Percentiles rank a stretch among this genome's conserved stretches.
Evolutionary conservation across 2,329 filamentous ascomycete genomes (phyloP).

Genomic region (Ascosphaera pollenicola): DNA sequence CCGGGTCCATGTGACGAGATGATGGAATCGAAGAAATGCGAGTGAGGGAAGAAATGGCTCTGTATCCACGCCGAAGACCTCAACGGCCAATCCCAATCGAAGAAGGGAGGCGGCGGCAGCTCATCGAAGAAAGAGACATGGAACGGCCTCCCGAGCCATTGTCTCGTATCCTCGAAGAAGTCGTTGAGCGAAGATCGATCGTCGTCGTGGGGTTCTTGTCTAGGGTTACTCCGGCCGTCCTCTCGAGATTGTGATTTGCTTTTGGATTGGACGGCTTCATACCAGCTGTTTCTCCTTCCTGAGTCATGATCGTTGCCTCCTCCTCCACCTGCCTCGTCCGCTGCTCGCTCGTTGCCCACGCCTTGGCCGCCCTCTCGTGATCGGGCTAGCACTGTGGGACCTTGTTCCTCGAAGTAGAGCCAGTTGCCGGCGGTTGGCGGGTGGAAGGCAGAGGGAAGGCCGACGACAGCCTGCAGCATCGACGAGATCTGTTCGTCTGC

Average conservation of each 20-base stretch:
- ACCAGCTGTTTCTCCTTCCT: too few species aligned
- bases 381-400: conserved; percentile 8
- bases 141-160: too few species aligned
- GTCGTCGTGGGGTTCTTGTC: too few species aligned
- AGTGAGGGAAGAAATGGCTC: conserved; percentile 5
- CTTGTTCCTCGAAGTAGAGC: conserved; percentile 15
- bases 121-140: too few species aligned
- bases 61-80: too few species aligned
- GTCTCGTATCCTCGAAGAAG: conserved; percentile 12
- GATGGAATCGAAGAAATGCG: conserved; percentile 12
- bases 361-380: conserved; percentile 4
- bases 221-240: too few species aligned
- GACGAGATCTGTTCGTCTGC: conserved; percentile 35
- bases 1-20: conserved; percentile 15
- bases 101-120: too few species aligned
- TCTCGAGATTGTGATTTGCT: too few species aligned
- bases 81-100: too few species aligned
- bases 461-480: conserved; percentile 29
- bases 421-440: conserved; percentile 14
- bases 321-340: neutral
- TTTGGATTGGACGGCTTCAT: too few species aligned
- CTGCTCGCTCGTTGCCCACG: conserved; percentile 1
- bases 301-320: neutral
- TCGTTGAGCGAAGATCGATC: conserved; percentile 13
- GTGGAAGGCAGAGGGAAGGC: conserved; percentile 18